Evolutionary conservation across 148 eudicot genomes (phyloP), one percentile per base, ranked within the genome.

Genomic region (Dianthus caryophyllus): DNA sequence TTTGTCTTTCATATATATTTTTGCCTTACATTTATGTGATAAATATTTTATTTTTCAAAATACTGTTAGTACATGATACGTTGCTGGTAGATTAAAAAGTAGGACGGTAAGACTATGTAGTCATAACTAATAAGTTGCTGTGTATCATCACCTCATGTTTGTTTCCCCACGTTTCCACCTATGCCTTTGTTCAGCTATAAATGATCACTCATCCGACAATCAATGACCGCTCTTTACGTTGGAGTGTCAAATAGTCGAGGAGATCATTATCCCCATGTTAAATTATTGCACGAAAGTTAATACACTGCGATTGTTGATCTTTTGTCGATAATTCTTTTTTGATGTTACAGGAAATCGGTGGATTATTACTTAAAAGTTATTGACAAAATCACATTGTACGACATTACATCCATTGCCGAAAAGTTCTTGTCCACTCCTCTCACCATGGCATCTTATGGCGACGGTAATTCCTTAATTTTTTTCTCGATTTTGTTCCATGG

Each of bases 401-500:
- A 89, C 80, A 86, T 93, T 67, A 60, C 84, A 61, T 76, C 82
- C 51, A 64, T 80, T 8, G 83, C 84, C 2, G 73, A 75, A 65
- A 87, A 88, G 84, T 86, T 90, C 56, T 50, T 93, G 62, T 81
- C 88, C 46, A 81, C 96, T 33, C 98, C 95, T 38, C 91, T 93
- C 56, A 93, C 98, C 16, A 85, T 89, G 96, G 96, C 95, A 53
- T 84, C 92, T 53, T 75, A 80, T 44, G 96, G 96, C 72, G 91
- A 89, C 73, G 96, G 98, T 93, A 93, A 73, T 61, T 71, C 52
- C 24, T 33, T 21, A 27, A 5, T 29, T 46, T 2, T 13, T 55
- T 72, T 6, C 27, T 57, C 30, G 25, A 24, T 16, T 20, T 14
- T 9, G 62, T 9, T 27, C 10, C 4, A 33, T 33, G 38, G 44